A percentile compares a stretch with the other conserved stretches of the same genome.
phyloP scores from a whole-genome alignment of 495 filamentous ascomycete genomes.

The Hyaloscypha variabilis region DNA sequence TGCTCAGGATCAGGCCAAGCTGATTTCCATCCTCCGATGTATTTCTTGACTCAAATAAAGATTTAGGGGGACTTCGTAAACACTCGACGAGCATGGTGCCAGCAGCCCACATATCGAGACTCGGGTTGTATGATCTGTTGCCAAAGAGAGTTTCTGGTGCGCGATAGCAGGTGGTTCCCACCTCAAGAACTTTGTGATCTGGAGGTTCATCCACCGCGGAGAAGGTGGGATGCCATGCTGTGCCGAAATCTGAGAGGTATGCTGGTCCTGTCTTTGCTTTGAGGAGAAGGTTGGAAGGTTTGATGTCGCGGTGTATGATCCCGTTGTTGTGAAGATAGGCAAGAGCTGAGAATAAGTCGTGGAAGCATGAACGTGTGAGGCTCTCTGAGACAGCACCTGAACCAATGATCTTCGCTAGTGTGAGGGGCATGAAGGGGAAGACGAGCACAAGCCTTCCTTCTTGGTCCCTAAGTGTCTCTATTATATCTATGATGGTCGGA shows the following conservation, averaged over 20 bases:
- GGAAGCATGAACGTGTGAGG: conserved; percentile 53
- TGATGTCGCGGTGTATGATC: conserved; percentile 93
- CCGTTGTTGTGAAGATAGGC: conserved; percentile 67
- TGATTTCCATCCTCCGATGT: conserved; percentile 89
- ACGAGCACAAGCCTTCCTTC: conserved; percentile 72
- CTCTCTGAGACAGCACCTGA: conserved; percentile 43
- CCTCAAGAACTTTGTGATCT: conserved; percentile 80
- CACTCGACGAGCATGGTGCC: conserved; percentile 81
- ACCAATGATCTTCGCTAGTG: conserved; percentile 65
- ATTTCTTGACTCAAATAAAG: conserved; percentile 71
- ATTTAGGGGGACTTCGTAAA: conserved; percentile 49
- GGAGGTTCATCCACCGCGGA: conserved; percentile 63
- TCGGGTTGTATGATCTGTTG: conserved; percentile 64
- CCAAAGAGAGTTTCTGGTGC: conserved; percentile 93
- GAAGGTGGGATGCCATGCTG: conserved; percentile 70
- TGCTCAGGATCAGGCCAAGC: conserved; percentile 83
- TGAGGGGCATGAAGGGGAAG: conserved; percentile 81
- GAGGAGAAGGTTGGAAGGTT: conserved; percentile 87
- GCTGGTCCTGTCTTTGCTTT: conserved; percentile 67
- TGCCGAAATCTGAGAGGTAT: conserved; percentile 88
- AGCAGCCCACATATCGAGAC: conserved; percentile 88
- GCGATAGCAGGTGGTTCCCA: conserved; percentile 90
- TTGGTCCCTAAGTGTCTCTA: conserved; percentile 70
- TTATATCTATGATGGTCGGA: conserved; percentile 62
- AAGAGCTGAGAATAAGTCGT: conserved; percentile 73